Conservation (phyloP, 78 protist genomes). For the Emiliania huxleyi region DNA sequence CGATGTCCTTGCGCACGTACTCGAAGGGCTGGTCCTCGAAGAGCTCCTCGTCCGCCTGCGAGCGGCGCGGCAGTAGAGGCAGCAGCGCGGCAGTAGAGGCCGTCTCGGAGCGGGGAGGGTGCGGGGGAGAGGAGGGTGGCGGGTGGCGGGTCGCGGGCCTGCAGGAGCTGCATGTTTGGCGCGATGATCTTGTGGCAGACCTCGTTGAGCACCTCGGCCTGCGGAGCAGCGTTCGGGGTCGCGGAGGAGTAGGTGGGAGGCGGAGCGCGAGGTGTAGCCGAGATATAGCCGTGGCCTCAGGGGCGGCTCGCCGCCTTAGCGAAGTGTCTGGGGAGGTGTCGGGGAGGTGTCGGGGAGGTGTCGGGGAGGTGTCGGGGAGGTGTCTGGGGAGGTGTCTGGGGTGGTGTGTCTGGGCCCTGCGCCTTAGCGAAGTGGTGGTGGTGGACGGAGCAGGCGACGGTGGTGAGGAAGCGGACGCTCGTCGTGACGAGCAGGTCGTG, state of each 20-base stretch:
- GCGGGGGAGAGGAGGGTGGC: neutral
- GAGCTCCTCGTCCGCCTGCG: slow-evolving; percentile 73
- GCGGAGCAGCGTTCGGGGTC: too few species aligned
- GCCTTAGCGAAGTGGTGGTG: slow-evolving; percentile 58
- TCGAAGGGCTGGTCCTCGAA: slow-evolving; percentile 81
- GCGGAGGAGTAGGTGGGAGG: too few species aligned
- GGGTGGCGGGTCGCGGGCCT: too few species aligned
- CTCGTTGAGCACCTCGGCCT: slow-evolving; percentile 52
- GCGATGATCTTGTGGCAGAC: slow-evolving; percentile 77
- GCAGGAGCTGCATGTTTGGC: slow-evolving; percentile 76
- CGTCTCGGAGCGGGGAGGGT: neutral
- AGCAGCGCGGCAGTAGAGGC: too few species aligned
- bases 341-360: too few species aligned
- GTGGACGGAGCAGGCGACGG: slow-evolving; percentile 63
- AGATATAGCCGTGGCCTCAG: too few species aligned
- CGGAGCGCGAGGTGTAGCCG: too few species aligned
- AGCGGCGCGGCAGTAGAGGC: neutral
- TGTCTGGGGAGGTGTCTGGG: too few species aligned
- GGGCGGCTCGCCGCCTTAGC: too few species aligned
- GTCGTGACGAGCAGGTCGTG: slow-evolving; percentile 63
- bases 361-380: too few species aligned
- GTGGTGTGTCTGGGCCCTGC: too few species aligned
- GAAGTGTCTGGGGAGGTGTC: too few species aligned
- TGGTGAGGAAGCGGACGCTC: slow-evolving; percentile 74
- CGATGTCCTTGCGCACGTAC: slow-evolving; percentile 85